Percentiles rank a stretch among this genome's conserved stretches.
Conservation (phyloP, 352 stramenopile species). For the Blastocystis sp. region DNA sequence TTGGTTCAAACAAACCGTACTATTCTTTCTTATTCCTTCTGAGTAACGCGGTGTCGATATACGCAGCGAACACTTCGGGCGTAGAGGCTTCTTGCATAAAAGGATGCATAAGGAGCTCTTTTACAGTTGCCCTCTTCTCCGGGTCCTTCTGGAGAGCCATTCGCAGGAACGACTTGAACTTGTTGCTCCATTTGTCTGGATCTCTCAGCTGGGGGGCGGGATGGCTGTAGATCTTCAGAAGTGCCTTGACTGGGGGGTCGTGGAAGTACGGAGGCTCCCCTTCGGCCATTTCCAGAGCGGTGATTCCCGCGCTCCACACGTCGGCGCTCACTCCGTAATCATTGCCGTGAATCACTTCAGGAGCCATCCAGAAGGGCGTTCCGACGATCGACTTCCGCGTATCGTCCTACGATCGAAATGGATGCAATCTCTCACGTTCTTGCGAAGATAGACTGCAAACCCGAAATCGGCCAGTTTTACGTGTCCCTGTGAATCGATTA, state of each 20-base stretch:
- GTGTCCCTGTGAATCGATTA: conserved; percentile 73
- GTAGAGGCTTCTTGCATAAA: conserved; percentile 79
- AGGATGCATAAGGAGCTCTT: conserved; percentile 83
- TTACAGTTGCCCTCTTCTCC: conserved; percentile 74
- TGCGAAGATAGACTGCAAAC: conserved; percentile 75
- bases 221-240: conserved; percentile 79
- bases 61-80: conserved; percentile 74
- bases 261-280: conserved; percentile 84
- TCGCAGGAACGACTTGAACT: conserved; percentile 82
- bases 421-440: conserved; percentile 61
- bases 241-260: conserved; percentile 77
- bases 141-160: conserved; percentile 80
- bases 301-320: conserved; percentile 83
- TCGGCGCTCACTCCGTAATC: conserved; percentile 86
- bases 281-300: conserved; percentile 84
- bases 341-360: conserved; percentile 86
- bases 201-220: conserved; percentile 79
- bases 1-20: background rate
- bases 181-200: conserved; percentile 77
- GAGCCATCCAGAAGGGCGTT: conserved; percentile 89
- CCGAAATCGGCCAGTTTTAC: conserved; percentile 77
- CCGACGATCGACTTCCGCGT: conserved; percentile 82
- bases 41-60: conserved; percentile 19
- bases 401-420: conserved; percentile 43
- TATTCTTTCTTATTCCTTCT: conserved; percentile 11